Evolutionary conservation across 2,329 filamentous ascomycete species (phyloP).

Genomic region (Ceratocystis colombiana): DNA sequence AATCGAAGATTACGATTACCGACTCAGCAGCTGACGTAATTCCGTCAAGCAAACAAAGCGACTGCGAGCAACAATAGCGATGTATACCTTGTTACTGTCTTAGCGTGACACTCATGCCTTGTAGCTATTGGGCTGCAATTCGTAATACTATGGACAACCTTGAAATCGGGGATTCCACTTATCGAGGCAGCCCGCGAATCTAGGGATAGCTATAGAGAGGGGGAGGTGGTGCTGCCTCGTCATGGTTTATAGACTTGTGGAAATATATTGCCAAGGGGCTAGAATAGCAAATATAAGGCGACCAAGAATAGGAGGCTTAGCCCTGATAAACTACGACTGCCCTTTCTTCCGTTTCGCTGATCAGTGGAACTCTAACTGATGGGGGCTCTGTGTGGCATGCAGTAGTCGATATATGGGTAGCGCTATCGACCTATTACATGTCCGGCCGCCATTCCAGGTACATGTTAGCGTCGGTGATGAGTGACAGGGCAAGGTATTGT

Average conservation of each 20-base stretch:
- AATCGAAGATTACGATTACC: background rate
- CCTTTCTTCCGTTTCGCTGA: background rate
- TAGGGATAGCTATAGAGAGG: background rate
- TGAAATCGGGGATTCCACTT: background rate
- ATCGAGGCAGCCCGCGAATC: conserved; percentile 5
- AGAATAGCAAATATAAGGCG: too few species aligned
- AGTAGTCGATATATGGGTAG: background rate
- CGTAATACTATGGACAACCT: background rate
- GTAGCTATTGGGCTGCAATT: background rate
- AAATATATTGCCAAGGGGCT: background rate
- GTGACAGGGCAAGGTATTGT: background rate
- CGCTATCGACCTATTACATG: conserved; percentile 4
- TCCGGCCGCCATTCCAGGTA: background rate
- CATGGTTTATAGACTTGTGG: background rate
- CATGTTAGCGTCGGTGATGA: background rate
- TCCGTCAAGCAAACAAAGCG: background rate
- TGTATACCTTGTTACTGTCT: background rate
- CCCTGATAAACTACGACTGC: background rate
- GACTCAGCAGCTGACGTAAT: background rate
- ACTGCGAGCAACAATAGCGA: background rate
- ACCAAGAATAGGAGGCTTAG: background rate
- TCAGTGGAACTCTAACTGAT: background rate
- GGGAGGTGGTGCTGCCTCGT: background rate
- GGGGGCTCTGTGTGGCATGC: background rate
- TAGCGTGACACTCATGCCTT: background rate